Base-by-base conservation (phyloP, 805 yeast species). In the Teunomyces gatunensis region DNA sequence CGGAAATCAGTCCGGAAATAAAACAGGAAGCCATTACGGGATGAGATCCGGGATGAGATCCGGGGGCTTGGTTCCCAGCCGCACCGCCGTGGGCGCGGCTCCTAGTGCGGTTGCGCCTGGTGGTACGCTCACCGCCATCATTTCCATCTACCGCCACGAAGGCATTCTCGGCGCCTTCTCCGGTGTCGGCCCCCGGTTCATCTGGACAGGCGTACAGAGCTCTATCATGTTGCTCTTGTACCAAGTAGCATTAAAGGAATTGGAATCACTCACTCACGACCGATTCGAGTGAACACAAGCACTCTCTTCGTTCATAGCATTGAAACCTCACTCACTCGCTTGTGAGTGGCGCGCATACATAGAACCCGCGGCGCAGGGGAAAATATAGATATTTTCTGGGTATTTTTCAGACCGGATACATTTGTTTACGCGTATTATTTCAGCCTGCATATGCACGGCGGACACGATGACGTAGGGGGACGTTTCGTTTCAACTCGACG, bases 131-230 rank as follows among this genome's bases (percentile, higher is more conserved):
- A 60, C 54, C 46, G 74, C 75, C 13, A 56, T 72, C 42, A 51
- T 50, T 2, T 60, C 65, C 20, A 69, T 94, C 4, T 86, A 85
- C 61, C 76, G 66, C 46, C 70, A 77, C 21, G 97, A 94, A 64
- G 98, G 99, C 0, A 45, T 84, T 0, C 49, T 77, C 1, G 96
- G 96, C 0, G 73, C 89, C 34, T 92, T 94, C 66, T 81, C 91
- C 28, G 99, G 99, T 0, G 96, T 94, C 5, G 97, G 97, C 0
- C 99, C 99, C 0, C 77, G 99, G 53, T 84, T 90, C 54, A 85
- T 94, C 4, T 94, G 99, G 99, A 92, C 98, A 0, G 87, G 96
- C 53, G 73, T 91, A 15, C 99, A 94, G 65, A 88, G 96, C 65
- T 87, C 96, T 54, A 85, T 94, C 42, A 92, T 94, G 98, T 75